Evolutionary conservation across 2,329 filamentous ascomycete species (phyloP).

Genomic region (Aspergillus piperis): DNA sequence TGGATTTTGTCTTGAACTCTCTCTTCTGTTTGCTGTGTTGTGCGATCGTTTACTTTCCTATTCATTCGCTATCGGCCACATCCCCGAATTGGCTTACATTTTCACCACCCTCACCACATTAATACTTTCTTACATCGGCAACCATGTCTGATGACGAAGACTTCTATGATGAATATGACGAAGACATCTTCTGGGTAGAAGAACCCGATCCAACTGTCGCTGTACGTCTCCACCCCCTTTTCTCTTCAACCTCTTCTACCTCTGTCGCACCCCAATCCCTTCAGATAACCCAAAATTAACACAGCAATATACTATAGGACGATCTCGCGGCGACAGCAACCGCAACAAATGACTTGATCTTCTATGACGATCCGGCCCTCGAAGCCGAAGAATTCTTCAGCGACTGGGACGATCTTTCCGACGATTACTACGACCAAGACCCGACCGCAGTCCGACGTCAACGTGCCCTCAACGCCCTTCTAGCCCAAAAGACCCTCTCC

Average conservation of each 20-base stretch:
- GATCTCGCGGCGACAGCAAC: conserved; percentile 45
- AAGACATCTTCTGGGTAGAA: conserved; percentile 38
- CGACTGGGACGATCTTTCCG: conserved; percentile 50
- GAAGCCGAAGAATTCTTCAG: conserved; percentile 45
- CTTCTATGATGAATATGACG: conserved; percentile 40
- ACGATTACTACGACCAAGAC: conserved; percentile 49
- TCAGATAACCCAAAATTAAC: conserved; percentile 10
- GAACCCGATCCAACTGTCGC: conserved; percentile 39
- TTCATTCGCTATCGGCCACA: conserved; percentile 4
- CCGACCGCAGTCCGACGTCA: conserved; percentile 33
- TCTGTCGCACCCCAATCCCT: neutral
- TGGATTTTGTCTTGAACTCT: neutral
- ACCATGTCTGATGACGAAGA: conserved; percentile 44
- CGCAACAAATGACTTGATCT: conserved; percentile 42
- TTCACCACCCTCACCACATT: neutral
- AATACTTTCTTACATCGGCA: neutral
- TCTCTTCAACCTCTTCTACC: neutral
- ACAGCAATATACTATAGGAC: conserved; percentile 32
- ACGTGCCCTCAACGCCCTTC: conserved; percentile 19
- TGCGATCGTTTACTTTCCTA: neutral
- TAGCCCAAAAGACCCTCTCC: neutral
- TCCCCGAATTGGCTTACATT: neutral
- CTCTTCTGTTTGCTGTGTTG: neutral
- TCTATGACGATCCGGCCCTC: conserved; percentile 41
- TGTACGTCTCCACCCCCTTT: conserved; percentile 26